phyloP scores from a whole-genome alignment of 2,329 filamentous ascomycete genomes.

The Pseudopyrenochaeta lycopersici region DNA sequence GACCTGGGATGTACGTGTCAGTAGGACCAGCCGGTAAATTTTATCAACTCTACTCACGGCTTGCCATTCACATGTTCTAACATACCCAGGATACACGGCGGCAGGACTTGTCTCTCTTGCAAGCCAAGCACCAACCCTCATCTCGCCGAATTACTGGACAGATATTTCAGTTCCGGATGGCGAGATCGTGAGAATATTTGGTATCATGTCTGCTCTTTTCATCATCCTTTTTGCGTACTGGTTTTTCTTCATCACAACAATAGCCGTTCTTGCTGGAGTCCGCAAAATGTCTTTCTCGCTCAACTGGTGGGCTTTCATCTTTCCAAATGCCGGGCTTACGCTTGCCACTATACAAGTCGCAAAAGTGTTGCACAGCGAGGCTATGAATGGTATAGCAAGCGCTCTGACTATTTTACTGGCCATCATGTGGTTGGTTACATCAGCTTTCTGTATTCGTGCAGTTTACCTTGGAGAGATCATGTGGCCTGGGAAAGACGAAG shows the following conservation, averaged over 20 bases:
- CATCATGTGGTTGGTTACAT: conserved; percentile 64
- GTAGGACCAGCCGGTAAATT: conserved; percentile 53
- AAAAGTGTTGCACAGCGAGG: conserved; percentile 60
- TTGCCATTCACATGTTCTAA: conserved; percentile 64
- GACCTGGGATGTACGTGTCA: conserved; percentile 63
- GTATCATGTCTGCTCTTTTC: conserved; percentile 57
- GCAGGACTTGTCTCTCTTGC: conserved; percentile 58
- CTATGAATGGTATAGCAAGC: conserved; percentile 62
- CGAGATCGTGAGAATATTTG: conserved; percentile 52
- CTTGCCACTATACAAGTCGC: conserved; percentile 68
- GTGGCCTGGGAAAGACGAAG: conserved; percentile 59
- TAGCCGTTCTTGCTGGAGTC: conserved; percentile 49
- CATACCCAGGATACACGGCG: conserved; percentile 52
- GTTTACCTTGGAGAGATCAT: conserved; percentile 62
- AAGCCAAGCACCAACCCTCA: conserved; percentile 46
- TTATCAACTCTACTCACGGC: conserved; percentile 64
- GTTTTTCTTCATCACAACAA: conserved; percentile 58
- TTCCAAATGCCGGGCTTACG: conserved; percentile 71
- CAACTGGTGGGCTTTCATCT: conserved; percentile 69
- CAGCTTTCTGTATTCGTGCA: conserved; percentile 60
- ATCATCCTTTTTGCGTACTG: conserved; percentile 60
- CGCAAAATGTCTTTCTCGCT: conserved; percentile 51
- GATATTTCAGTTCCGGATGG: conserved; percentile 41
- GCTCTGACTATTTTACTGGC: conserved; percentile 66
- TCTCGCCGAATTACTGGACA: conserved; percentile 48